These are phyloP conservation scores for Gnomoniopsis sp. DNA, from an alignment of 2,329 filamentous ascomycete genomes.

Conservation along the genomic window DNA sequence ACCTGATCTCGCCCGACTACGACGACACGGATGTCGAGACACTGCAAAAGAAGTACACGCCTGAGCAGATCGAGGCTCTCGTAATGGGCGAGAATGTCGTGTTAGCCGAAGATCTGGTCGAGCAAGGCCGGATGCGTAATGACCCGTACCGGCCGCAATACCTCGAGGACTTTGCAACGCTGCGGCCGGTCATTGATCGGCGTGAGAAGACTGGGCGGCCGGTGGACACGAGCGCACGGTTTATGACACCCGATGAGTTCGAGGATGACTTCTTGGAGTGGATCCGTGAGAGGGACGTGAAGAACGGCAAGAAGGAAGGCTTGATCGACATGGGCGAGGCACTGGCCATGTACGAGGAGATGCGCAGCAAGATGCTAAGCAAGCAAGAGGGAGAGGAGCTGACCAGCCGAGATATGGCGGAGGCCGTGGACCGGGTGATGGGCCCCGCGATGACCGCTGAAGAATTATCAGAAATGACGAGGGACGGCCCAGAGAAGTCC, in stretches of 20 bases:
- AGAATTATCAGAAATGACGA: slow-evolving; percentile 36
- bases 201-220: slow-evolving; percentile 48
- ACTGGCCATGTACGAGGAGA: slow-evolving; percentile 47
- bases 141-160: slow-evolving; percentile 74
- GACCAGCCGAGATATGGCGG: slow-evolving; percentile 18
- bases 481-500: slow-evolving; percentile 18
- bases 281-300: slow-evolving; percentile 40
- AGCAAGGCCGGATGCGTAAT: slow-evolving; percentile 67
- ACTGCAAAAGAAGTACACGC: slow-evolving; percentile 68
- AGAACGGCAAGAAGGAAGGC: slow-evolving; percentile 9
- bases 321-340: slow-evolving; percentile 34
- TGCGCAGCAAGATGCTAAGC: slow-evolving; percentile 32
- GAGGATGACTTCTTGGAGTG: slow-evolving; percentile 52
- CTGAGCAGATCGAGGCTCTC: slow-evolving; percentile 77
- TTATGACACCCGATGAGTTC: slow-evolving; percentile 62
- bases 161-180: slow-evolving; percentile 75
- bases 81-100: slow-evolving; percentile 77
- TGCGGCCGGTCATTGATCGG: slow-evolving; percentile 76
- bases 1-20: slow-evolving; percentile 59
- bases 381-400: slow-evolving; percentile 30
- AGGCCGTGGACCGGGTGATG: slow-evolving; percentile 20
- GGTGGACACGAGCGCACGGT: slow-evolving; percentile 53
- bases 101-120: slow-evolving; percentile 67
- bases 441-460: slow-evolving; percentile 18
- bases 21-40: slow-evolving; percentile 60